Conservation (phyloP, 257 asterid genomes). For the Lantana camara region DNA sequence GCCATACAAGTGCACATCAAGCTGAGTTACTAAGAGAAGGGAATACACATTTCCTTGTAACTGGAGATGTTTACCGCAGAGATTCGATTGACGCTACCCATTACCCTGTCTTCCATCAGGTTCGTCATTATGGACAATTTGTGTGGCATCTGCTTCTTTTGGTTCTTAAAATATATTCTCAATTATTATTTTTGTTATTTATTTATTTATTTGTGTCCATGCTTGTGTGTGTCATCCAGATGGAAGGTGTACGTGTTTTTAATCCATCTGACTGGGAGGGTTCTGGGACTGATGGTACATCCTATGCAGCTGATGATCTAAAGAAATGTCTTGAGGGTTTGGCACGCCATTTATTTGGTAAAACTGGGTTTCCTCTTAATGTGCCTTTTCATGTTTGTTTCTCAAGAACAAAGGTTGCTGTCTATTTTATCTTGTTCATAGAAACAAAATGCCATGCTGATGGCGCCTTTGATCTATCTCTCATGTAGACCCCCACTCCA, state of each 20-base stretch:
- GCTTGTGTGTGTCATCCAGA: conserved; percentile 65
- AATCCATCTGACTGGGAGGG: conserved; percentile 78
- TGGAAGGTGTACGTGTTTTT: conserved; percentile 97
- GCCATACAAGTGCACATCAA: conserved; percentile 99
- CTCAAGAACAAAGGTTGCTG: conserved; percentile 4
- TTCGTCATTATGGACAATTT: conserved; percentile 28
- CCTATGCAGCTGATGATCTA: conserved; percentile 88
- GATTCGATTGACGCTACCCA: conserved; percentile 96
- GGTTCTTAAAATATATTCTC: conserved; percentile 45
- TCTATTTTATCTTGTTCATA: conserved; percentile 6
- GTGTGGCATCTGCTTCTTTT: conserved; percentile 23
- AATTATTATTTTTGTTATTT: neutral
- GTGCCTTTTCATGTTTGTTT: conserved; percentile 14
- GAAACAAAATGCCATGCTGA: neutral
- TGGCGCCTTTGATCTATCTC: neutral
- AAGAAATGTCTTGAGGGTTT: conserved; percentile 96
- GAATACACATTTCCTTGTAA: conserved; percentile 75
- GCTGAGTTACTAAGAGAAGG: conserved; percentile 81
- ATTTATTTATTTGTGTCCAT: neutral
- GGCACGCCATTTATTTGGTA: conserved; percentile 91
- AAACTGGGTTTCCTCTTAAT: conserved; percentile 6
- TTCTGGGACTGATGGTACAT: conserved; percentile 64
- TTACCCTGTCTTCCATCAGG: conserved; percentile 99
- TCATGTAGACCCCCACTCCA: no score
- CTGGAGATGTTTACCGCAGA: conserved; percentile 97